These are phyloP conservation scores for Diplocarpon mali DNA, from an alignment of 2,329 filamentous ascomycete genomes.

Conservation along the genomic window DNA sequence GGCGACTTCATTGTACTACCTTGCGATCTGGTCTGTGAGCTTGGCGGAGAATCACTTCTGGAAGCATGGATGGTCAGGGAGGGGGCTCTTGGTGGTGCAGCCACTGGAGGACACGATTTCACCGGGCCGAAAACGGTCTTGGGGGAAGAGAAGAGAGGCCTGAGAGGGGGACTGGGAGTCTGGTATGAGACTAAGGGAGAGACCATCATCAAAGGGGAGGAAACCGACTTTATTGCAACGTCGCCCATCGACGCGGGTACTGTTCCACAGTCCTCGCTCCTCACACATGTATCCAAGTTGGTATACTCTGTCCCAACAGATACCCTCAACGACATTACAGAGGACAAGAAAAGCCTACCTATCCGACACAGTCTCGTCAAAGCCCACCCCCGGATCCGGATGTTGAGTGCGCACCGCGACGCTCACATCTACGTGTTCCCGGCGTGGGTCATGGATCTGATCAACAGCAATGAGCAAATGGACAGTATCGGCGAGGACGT, in stretches of 20 bases:
- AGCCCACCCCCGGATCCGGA: constrained; percentile 63
- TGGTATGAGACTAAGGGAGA: constrained; percentile 83
- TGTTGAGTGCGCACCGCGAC: constrained; percentile 77
- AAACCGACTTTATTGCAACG: constrained; percentile 84
- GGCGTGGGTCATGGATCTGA: constrained; percentile 78
- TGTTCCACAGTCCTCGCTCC: constrained; percentile 51
- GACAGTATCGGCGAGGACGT: constrained; percentile 88
- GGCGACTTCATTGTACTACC: constrained; percentile 84
- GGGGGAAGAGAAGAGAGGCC: constrained; percentile 44
- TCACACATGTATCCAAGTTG: constrained; percentile 61
- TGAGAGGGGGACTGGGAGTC: constrained; percentile 73
- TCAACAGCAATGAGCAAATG: constrained; percentile 66
- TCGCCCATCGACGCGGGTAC: constrained; percentile 50
- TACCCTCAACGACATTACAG: constrained; percentile 72
- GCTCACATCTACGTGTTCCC: constrained; percentile 94
- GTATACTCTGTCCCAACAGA: constrained; percentile 84
- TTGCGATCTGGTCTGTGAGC: constrained; percentile 85
- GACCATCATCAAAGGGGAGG: constrained; percentile 72
- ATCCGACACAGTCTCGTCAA: constrained; percentile 67
- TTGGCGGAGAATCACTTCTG: constrained; percentile 70
- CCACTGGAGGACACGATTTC: constrained; percentile 36
- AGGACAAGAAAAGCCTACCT: constrained; percentile 61
- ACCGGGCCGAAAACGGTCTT: constrained; percentile 35
- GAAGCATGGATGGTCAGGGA: constrained; percentile 89
- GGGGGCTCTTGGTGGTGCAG: constrained; percentile 52